Percentiles rank a stretch among this genome's conserved stretches.
Evolutionary conservation across 129 eudicot genomes (phyloP).

Genomic region (Solidago caesia): DNA sequence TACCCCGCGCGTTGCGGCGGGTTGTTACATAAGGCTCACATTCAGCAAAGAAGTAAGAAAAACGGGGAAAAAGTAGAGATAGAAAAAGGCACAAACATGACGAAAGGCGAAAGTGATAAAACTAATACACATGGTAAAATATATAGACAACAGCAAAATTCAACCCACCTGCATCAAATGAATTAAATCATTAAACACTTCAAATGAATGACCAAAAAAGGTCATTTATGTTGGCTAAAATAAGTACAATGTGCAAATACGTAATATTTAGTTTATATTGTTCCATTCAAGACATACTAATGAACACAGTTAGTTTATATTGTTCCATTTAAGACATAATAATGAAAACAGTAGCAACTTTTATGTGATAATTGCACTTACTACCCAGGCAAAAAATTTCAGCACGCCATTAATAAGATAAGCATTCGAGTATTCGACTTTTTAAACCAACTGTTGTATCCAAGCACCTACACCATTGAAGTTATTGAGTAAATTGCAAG

Average conservation of each 20-base stretch:
- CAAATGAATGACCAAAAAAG: not conserved
- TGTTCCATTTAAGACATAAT: too few species aligned
- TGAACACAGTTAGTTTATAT: too few species aligned
- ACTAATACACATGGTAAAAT: slow-evolving; percentile 59
- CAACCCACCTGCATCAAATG: slow-evolving; percentile 73
- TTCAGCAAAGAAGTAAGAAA: too few species aligned
- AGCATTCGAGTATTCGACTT: slow-evolving; percentile 59
- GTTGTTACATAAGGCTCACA: too few species aligned
- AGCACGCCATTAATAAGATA: slow-evolving; percentile 74
- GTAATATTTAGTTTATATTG: not conserved
- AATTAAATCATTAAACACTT: not conserved
- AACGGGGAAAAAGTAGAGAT: too few species aligned
- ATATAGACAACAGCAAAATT: slow-evolving; percentile 70
- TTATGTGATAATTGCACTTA: slow-evolving; percentile 34
- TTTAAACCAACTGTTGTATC: slow-evolving; percentile 88
- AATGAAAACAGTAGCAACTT: not conserved
- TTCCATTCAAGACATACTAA: slow-evolving; percentile 1
- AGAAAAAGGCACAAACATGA: too few species aligned
- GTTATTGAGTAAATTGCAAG: slow-evolving; percentile 5
- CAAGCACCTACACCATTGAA: slow-evolving; percentile 58
- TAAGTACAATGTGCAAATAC: not conserved
- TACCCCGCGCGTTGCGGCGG: too few species aligned
- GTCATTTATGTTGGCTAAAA: not conserved
- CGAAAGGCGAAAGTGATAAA: too few species aligned
- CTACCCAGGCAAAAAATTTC: slow-evolving; percentile 78